Evolutionary conservation across 2,329 filamentous ascomycete genomes (phyloP).

Genomic region (Monilinia fructicola): DNA sequence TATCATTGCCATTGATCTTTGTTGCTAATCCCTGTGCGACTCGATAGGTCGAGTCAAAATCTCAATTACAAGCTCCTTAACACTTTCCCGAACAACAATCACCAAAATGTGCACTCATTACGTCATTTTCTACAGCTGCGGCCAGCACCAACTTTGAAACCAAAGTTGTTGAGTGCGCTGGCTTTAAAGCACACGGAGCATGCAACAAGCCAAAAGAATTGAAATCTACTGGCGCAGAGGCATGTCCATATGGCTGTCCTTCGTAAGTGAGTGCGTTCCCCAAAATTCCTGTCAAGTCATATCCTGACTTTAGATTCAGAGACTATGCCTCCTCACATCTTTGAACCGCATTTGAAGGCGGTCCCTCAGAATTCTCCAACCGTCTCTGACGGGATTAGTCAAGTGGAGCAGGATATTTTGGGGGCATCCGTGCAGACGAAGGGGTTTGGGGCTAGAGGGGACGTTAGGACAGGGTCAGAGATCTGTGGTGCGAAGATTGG

Average conservation of each 20-base stretch:
- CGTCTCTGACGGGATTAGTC: slow-evolving; percentile 14
- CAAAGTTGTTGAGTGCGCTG: slow-evolving; percentile 1
- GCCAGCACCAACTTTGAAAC: background rate
- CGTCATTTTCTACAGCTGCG: slow-evolving; percentile 14
- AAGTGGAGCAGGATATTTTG: slow-evolving; percentile 16
- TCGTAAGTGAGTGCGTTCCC: slow-evolving; percentile 22
- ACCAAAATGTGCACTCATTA: slow-evolving; percentile 21
- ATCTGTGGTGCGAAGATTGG: slow-evolving; percentile 8
- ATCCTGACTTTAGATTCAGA: slow-evolving; percentile 7
- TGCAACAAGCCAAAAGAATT: background rate
- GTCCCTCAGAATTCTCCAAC: slow-evolving; percentile 14
- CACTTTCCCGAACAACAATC: background rate
- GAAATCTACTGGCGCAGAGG: background rate
- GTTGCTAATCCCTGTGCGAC: slow-evolving; percentile 12
- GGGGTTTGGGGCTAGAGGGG: slow-evolving; percentile 17
- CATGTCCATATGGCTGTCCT: slow-evolving; percentile 18
- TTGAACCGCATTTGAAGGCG: slow-evolving; percentile 13
- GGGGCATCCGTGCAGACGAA: slow-evolving; percentile 17
- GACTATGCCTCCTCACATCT: slow-evolving; percentile 10
- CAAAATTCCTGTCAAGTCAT: background rate
- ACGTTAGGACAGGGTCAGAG: slow-evolving; percentile 1
- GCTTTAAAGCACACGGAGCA: slow-evolving; percentile 4
- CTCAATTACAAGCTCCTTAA: background rate
- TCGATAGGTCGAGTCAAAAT: slow-evolving; percentile 6
- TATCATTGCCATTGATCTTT: slow-evolving; percentile 5